phyloP scores from a whole-genome alignment of 1,139 yeast genomes.

The Dujonia santamariae region DNA sequence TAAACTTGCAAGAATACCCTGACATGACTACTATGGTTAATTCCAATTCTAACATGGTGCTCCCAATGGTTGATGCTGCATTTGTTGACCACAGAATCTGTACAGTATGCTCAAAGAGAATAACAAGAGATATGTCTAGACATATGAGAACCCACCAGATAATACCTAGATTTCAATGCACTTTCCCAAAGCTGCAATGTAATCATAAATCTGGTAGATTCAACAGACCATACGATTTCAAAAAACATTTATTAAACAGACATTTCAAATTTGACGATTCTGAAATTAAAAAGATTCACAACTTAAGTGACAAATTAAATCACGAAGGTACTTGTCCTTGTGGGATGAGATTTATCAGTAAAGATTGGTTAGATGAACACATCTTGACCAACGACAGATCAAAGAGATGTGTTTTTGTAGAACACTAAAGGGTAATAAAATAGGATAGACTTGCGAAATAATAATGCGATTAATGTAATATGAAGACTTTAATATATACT shows the following conservation, averaged over 20 bases:
- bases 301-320: conserved; percentile 51
- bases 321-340: conserved; percentile 58
- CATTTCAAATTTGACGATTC: conserved; percentile 58
- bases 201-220: conserved; percentile 61
- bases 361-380: conserved; percentile 58
- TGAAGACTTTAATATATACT: neutral
- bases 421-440: no score
- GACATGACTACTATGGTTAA: conserved; percentile 43
- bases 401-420: conserved; percentile 29
- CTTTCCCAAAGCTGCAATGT: conserved; percentile 54
- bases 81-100: conserved; percentile 38
- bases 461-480: neutral
- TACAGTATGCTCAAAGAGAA: conserved; percentile 53
- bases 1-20: conserved; percentile 24
- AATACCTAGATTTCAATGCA: conserved; percentile 56
- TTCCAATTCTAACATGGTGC: conserved; percentile 29
- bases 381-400: conserved; percentile 33
- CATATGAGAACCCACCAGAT: conserved; percentile 65
- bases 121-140: conserved; percentile 61
- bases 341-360: conserved; percentile 49
- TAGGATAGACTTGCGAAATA: neutral
- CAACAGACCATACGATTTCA: conserved; percentile 68
- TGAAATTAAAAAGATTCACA: conserved; percentile 46
- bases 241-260: conserved; percentile 61
- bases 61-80: conserved; percentile 35